Conservation (phyloP, 2,329 filamentous ascomycete genomes). For the Aureobasidium melanogenum region DNA sequence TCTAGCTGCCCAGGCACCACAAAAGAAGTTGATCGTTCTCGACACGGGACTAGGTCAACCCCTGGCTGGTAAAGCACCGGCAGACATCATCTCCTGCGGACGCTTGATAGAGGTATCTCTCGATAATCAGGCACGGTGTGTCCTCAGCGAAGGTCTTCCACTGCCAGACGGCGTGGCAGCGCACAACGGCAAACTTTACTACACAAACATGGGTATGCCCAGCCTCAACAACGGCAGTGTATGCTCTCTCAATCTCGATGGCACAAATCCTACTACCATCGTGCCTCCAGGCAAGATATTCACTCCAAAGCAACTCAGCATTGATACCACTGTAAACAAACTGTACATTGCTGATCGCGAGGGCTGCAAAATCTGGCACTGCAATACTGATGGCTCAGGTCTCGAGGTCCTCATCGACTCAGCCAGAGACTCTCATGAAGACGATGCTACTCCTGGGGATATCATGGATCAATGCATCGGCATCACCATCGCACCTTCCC, state of each 20-base stretch:
- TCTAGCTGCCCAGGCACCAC: too few relatives aligned
- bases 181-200: constrained; percentile 23
- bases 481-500: constrained; percentile 36
- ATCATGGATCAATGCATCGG: constrained; percentile 45
- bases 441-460: background rate
- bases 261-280: constrained; percentile 31
- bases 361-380: constrained; percentile 28
- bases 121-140: background rate
- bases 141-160: background rate
- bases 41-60: background rate
- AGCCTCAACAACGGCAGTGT: constrained; percentile 15
- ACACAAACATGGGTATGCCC: constrained; percentile 22
- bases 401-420: constrained; percentile 32
- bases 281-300: constrained; percentile 37
- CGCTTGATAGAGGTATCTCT: background rate
- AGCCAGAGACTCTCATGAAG: constrained; percentile 12
- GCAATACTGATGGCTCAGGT: constrained; percentile 27
- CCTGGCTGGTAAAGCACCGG: background rate
- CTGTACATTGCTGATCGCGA: constrained; percentile 38
- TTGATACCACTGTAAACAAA: constrained; percentile 21
- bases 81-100: background rate
- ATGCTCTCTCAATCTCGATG: constrained; percentile 10
- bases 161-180: constrained; percentile 27
- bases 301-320: constrained; percentile 39
- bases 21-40: background rate